Evolutionary conservation across 345 rosid species (phyloP).

Genomic region (Microthlaspi erraticum): DNA sequence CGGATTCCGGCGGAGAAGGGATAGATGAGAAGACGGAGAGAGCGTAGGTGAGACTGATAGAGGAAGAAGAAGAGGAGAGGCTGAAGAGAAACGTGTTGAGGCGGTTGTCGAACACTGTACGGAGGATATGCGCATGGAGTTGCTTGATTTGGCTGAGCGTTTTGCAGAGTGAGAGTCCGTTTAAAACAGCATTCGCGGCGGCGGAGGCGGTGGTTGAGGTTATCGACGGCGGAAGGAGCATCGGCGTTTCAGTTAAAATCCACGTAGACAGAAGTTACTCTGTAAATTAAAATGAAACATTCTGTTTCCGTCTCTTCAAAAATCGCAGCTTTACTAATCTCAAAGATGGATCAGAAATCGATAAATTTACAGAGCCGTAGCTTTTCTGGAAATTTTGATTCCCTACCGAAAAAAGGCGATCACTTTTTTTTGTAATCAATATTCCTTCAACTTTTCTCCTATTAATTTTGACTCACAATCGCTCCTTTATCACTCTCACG

Average conservation of each 20-base stretch:
- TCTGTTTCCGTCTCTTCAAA: background rate
- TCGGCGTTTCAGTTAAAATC: background rate
- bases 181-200: slow-evolving; percentile 19
- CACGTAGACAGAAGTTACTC: too few species aligned
- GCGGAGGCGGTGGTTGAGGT: slow-evolving; percentile 21
- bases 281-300: background rate
- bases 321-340: background rate
- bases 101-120: slow-evolving; percentile 34
- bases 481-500: slow-evolving; percentile 21
- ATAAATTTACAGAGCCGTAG: slow-evolving; percentile 25
- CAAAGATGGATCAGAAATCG: slow-evolving; percentile 5
- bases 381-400: slow-evolving; percentile 12
- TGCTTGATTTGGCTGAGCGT: slow-evolving; percentile 51
- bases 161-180: slow-evolving; percentile 45
- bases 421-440: background rate
- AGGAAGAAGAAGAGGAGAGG: slow-evolving; percentile 47
- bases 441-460: slow-evolving; percentile 15
- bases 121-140: slow-evolving; percentile 59
- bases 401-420: background rate
- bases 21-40: slow-evolving; percentile 55
- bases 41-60: slow-evolving; percentile 49
- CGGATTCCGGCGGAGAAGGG: slow-evolving; percentile 28
- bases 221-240: slow-evolving; percentile 24
- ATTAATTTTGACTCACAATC: slow-evolving; percentile 1
- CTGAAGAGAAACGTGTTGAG: slow-evolving; percentile 44